Evolutionary conservation across 2,329 filamentous ascomycete genomes (phyloP).

Genomic region (Clonostachys chloroleuca): DNA sequence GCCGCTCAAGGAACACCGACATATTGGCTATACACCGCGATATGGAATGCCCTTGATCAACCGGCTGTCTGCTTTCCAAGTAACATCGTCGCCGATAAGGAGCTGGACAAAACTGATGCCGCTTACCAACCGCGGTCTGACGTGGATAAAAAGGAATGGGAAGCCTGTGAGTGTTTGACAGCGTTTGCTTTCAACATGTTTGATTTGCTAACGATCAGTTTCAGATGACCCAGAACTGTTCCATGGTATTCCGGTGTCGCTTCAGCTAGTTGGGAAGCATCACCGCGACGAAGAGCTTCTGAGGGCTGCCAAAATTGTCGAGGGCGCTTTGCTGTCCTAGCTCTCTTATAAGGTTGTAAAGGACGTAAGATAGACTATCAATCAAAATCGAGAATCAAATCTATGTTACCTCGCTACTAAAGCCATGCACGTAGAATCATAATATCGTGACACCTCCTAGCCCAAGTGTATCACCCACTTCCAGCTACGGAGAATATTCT

Average conservation of each 20-base stretch:
- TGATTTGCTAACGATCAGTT: background rate
- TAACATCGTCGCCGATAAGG: conserved; percentile 5
- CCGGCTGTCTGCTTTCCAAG: conserved; percentile 17
- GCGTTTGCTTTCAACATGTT: background rate
- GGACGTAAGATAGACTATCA: too few species aligned
- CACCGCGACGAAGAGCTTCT: conserved; percentile 12
- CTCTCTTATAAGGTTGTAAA: too few species aligned
- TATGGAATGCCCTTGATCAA: conserved; percentile 23
- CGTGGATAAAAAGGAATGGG: conserved; percentile 1
- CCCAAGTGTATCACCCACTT: background rate
- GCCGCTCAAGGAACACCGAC: conserved; percentile 9
- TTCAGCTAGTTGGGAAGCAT: conserved; percentile 14
- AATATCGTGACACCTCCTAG: too few species aligned
- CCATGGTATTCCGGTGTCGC: conserved; percentile 6
- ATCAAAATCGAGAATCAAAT: too few species aligned
- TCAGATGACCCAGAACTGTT: conserved; percentile 5
- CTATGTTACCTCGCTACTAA: too few species aligned
- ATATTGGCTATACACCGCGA: conserved; percentile 19
- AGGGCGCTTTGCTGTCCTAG: background rate
- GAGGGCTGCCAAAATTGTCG: conserved; percentile 4
- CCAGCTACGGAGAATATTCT: background rate
- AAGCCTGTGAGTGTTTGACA: background rate
- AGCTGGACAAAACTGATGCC: conserved; percentile 4
- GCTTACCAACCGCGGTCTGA: conserved; percentile 1
- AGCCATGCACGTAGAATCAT: too few species aligned